Base-by-base conservation (phyloP, 331 rosid species). In the Stylosanthes scabra region DNA sequence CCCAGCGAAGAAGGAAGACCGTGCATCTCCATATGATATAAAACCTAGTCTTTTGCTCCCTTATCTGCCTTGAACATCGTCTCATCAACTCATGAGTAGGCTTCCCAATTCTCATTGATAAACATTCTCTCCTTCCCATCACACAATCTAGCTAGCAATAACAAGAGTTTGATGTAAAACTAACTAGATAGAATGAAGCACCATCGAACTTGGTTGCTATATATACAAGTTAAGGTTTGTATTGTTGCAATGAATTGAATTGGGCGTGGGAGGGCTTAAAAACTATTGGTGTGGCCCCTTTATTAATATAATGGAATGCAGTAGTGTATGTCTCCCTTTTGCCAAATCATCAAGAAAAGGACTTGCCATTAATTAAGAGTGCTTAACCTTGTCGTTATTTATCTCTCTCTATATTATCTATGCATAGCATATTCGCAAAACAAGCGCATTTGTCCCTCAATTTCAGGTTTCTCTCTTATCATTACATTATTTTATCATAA, bases 1-100 rank as follows among this genome's bases (percentile, higher is more conserved):
- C 86, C 88, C 96, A 83, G 11, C 85, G 52, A 7, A 93, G 81
- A 59, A 93, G 97, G 68, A 83, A 78, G 72, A 91, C 82, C 0
- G 83, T 80, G 86, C 96, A 91, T 74, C 88, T 91, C 98, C 94
- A 91, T 72, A 91, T 85, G 69, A 93, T 91, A 56, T 89, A 89
- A 51, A 89, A 71, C 60, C 88, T 81, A 1, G 96, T 87, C 70
- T 88, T 81, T 82, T 88, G 88, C 85, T 91, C 95, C 72, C 83
- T 64, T 40, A 84, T 78, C 16, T 82, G 88, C 94, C 82, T 79
- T 5, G 92, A 91, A 66, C 91, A 89, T 44, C 86, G 81, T 12
- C 56, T 75, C 96, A 91, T 80, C 8, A 75, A 59, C 75, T 68
- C 59, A 31, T 31, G 37, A 31, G 37, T 4, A 37, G 73, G 75